These are phyloP conservation scores for Cucumis melo DNA, from an alignment of 306 rosid genomes.

Conservation along the genomic window DNA sequence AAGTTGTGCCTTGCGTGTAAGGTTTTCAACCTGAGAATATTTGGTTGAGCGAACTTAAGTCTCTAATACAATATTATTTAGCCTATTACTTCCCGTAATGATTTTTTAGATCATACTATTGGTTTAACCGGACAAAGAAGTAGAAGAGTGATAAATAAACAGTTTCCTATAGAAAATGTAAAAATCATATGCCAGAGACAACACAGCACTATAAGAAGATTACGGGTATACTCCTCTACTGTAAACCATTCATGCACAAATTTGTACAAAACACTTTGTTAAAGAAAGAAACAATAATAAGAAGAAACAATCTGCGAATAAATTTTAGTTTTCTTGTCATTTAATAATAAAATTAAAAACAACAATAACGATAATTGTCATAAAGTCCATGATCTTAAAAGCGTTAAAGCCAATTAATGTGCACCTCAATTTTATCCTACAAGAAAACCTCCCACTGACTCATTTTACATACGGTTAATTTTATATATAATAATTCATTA, in stretches of 20 bases:
- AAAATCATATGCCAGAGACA: background rate
- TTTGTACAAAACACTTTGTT: background rate
- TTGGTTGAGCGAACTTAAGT: constrained; percentile 9
- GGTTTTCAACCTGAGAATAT: constrained; percentile 64
- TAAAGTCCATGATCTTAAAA: no score
- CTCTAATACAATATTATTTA: background rate
- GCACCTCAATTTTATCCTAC: background rate
- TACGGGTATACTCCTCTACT: background rate
- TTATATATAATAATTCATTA: no score
- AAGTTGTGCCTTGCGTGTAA: constrained; percentile 72
- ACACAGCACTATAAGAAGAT: background rate
- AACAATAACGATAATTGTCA: background rate
- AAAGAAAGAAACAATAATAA: background rate
- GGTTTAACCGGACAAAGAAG: background rate
- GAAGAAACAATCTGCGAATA: no score
- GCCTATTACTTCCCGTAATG: background rate
- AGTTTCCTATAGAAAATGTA: background rate
- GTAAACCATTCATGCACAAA: background rate
- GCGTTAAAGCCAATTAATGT: background rate
- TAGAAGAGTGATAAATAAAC: background rate
- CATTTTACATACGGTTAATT: background rate
- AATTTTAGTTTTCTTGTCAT: background rate
- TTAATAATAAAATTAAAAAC: background rate
- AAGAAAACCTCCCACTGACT: background rate
- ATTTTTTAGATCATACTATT: background rate